Evolutionary conservation across 73 alveolate species (phyloP), one percentile per base, ranked within the genome.

Genomic region (Paramecium bursaria): DNA sequence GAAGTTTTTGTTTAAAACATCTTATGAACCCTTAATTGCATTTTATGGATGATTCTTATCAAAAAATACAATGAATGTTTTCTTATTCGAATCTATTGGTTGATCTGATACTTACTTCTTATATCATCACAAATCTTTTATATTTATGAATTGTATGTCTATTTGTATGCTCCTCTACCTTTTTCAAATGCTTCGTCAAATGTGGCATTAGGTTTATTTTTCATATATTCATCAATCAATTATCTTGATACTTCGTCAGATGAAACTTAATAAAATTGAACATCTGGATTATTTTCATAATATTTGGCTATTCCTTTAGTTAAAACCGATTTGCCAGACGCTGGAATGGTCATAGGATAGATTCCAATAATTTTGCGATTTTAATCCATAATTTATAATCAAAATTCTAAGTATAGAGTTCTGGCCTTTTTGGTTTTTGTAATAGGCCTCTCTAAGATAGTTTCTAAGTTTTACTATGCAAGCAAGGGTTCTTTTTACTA

Each of bases 321-420:
- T 67, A 67, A 42, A 39, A 67, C 54, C 5, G 82, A 39, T 67
- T 67, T 67, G 3, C 82, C 82, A 2, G 60, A 33, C 5, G 82
- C 82, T 67, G 82, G 82, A 67, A 67, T 67, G 44, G 82, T 47
- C 82, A 67, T 67, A 33, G 82, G 82, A 67, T 39, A 67, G 44
- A 39, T n/a, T n/a, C n/a, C n/a, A n/a, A n/a, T n/a, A n/a, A n/a
- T n/a, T n/a, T n/a, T n/a, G n/a, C n/a, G n/a, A n/a, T n/a, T n/a
- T n/a, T n/a, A n/a, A n/a, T n/a, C n/a, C n/a, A n/a, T n/a, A n/a
- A n/a, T n/a, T n/a, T n/a, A n/a, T n/a, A n/a, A n/a, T n/a, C n/a
- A n/a, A n/a, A n/a, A n/a, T n/a, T n/a, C n/a, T n/a, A n/a, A n/a
- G n/a, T n/a, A n/a, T n/a, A n/a, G n/a, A n/a, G n/a, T n/a, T n/a